Base-by-base conservation (phyloP, 2,329 filamentous ascomycete genomes). In the Gnomoniopsis smithogilvyi region DNA sequence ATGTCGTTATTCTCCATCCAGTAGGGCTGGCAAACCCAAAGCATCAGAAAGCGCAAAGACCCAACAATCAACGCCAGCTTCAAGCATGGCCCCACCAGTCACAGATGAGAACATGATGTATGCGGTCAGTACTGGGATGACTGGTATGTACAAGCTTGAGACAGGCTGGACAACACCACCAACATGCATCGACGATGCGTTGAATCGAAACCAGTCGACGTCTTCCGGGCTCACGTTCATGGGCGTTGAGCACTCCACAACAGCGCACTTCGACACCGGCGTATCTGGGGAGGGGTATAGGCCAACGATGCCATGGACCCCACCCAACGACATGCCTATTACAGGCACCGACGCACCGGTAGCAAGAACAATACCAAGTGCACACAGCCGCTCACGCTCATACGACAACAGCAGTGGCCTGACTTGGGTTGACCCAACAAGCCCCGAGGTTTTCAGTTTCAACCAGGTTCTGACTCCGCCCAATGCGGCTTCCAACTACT, bases 1-100 rank as follows among this genome's bases (percentile, higher is more conserved):
- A 51, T 83, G 80, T 64, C 74, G 73, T 10, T 83, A 83, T 63
- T 82, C 79, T 17, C 80, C 80, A 1, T 82, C 80, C 1, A 80
- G 76, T 63, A 72, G 80, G 54, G 74, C 77, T 1, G 80, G 80
- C 36, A 81, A 80, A 64, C 75, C 77, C 38, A 81, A 79, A 62
- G 69, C 76, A 33, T 73, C 75, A 24, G 71, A 71, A 19, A 67
- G 56, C 56, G 64, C 66, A 47, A 66, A 56, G 54, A 49, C 56
- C 38, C 63, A 63, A 57, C 56, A 58, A 59, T n/a, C 19, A 43
- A 6, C 52, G 1, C 49, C 51, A 21, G 66, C 68, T 12, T 62
- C 67, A 51, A 60, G 64, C 8, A 63, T 64, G 22, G 62, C 67
- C 41, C 63, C 67, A 6, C 64, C 67, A 43, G 60, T 68, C 24